Percentiles rank a stretch among this genome's conserved stretches.
Conservation (phyloP, 177 flowering plant species). For the Telopea speciosissima region DNA sequence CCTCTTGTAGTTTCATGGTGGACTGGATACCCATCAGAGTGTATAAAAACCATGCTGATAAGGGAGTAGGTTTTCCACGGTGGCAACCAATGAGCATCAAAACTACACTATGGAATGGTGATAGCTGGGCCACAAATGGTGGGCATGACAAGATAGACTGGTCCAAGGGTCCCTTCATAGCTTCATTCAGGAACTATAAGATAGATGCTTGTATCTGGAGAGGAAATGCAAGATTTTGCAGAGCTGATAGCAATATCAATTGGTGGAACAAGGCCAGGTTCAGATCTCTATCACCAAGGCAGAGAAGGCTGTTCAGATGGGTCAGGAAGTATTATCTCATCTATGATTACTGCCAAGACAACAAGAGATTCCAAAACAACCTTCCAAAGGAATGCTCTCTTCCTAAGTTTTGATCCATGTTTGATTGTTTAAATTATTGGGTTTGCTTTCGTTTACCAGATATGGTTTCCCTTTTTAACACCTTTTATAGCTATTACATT, state of each 20-base stretch:
- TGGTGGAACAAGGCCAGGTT: conserved; percentile 75
- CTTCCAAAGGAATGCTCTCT: conserved; percentile 82
- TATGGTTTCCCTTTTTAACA: background rate
- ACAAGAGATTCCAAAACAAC: conserved; percentile 53
- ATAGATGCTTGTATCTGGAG: conserved; percentile 84
- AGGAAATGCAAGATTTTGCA: conserved; percentile 74
- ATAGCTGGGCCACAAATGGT: conserved; percentile 81
- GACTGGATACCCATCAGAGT: conserved; percentile 79
- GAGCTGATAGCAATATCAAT: conserved; percentile 45
- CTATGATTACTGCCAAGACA: conserved; percentile 86
- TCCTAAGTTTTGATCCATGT: conserved; percentile 38
- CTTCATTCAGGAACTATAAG: conserved; percentile 59
- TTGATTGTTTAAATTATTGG: background rate
- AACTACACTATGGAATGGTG: conserved; percentile 74
- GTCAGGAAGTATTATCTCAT: conserved; percentile 60
- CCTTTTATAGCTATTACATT: too few relatives aligned
- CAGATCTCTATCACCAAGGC: conserved; percentile 38
- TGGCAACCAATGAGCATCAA: conserved; percentile 76
- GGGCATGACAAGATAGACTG: conserved; percentile 78
- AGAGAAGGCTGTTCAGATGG: conserved; percentile 65
- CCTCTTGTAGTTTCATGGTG: conserved; percentile 63
- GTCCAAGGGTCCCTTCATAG: conserved; percentile 74
- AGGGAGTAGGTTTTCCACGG: conserved; percentile 67
- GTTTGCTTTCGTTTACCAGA: background rate
- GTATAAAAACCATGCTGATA: conserved; percentile 77